phyloP scores from a whole-genome alignment of 1,284 basidiomycete species.

The Trichosporon asahii region DNA sequence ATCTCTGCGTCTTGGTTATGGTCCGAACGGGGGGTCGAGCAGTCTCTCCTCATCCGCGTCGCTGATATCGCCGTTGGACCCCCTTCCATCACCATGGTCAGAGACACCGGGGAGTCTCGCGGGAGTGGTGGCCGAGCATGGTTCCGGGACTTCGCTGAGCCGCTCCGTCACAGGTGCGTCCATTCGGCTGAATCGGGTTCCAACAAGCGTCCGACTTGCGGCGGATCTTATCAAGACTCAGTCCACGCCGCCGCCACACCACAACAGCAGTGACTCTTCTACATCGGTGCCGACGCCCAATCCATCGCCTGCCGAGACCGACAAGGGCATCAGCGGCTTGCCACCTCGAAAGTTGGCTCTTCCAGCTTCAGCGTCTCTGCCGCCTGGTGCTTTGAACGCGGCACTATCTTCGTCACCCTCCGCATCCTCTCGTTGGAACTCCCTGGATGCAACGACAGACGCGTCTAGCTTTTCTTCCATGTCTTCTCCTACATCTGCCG shows the following conservation, averaged over 20 bases:
- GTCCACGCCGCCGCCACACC: conserved; percentile 20
- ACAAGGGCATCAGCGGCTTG: not conserved
- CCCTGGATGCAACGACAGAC: not conserved
- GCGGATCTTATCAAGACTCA: conserved; percentile 51
- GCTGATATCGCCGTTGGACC: conserved; percentile 50
- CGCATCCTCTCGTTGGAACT: conserved; percentile 2
- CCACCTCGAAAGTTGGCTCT: conserved; percentile 9
- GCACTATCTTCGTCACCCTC: not conserved
- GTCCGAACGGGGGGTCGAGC: conserved; percentile 20
- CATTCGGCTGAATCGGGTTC: conserved; percentile 57
- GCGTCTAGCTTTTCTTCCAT: conserved; percentile 4
- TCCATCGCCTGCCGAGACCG: conserved; percentile 28
- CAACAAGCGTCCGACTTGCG: conserved; percentile 56
- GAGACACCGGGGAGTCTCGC: conserved; percentile 16
- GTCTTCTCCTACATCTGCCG: not conserved
- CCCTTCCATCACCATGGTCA: conserved; percentile 51
- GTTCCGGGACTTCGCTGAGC: not conserved
- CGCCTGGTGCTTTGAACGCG: conserved; percentile 5
- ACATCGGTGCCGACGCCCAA: conserved; percentile 37
- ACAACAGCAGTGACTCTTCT: conserved; percentile 17
- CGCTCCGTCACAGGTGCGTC: conserved; percentile 26
- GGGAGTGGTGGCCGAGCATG: not conserved
- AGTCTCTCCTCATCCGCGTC: conserved; percentile 46
- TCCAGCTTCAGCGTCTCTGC: conserved; percentile 15
- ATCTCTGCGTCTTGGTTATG: conserved; percentile 10